A percentile compares a stretch with the other conserved stretches of the same genome.
These are phyloP conservation scores for Tylopilus rubrobrunneus DNA, from an alignment of 768 basidiomycete genomes.

Conservation along the genomic window DNA sequence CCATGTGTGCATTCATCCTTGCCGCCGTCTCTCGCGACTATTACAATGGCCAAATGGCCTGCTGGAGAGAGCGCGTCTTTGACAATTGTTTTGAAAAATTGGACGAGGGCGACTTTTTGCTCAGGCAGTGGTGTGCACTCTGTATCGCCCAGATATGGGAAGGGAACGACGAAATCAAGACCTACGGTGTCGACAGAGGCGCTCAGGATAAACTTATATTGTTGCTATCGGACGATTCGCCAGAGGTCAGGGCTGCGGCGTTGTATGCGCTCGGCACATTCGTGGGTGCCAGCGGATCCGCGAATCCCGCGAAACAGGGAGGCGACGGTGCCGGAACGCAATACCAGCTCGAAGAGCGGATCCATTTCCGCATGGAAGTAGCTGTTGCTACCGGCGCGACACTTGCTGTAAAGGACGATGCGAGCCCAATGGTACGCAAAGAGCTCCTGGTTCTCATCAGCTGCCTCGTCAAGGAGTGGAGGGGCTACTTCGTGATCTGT, in stretches of 20 bases:
- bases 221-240: constrained; percentile 80
- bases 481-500: constrained; percentile 93
- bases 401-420: constrained; percentile 88
- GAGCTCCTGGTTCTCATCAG: constrained; percentile 89
- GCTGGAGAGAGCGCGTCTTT: constrained; percentile 77
- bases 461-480: constrained; percentile 93
- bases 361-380: constrained; percentile 86
- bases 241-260: constrained; percentile 90
- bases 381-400: constrained; percentile 87
- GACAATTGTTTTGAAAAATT: constrained; percentile 82
- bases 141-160: constrained; percentile 98
- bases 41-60: constrained; percentile 81
- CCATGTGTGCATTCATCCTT: constrained; percentile 98
- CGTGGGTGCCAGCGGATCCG: constrained; percentile 82
- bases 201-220: constrained; percentile 80
- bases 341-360: constrained; percentile 69
- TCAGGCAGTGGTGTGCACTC: constrained; percentile 91
- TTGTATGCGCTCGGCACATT: constrained; percentile 91
- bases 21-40: constrained; percentile 87
- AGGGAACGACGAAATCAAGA: constrained; percentile 84
- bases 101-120: constrained; percentile 85
- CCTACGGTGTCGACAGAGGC: constrained; percentile 71
- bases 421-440: constrained; percentile 94
- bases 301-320: constrained; percentile 60
- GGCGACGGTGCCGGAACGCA: constrained; percentile 85